A percentile compares a stretch with the other conserved stretches of the same genome.
Conservation (phyloP, 805 yeast genomes). For the Yarrowia porcina region DNA sequence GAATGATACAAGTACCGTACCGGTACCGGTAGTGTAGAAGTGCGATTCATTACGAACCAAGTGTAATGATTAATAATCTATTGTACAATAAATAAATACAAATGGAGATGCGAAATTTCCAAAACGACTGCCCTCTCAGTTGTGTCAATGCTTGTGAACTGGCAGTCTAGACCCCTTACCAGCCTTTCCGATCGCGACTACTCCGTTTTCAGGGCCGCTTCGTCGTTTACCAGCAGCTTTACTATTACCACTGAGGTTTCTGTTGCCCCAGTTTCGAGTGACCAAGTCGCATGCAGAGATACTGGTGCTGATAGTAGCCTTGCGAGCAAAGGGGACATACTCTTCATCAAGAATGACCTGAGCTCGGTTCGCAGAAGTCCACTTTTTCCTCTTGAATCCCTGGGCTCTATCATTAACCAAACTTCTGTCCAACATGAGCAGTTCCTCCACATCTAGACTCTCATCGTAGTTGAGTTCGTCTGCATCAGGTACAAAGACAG, state of each 20-base stretch:
- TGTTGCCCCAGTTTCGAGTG: slow-evolving; percentile 22
- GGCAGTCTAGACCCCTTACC: slow-evolving; percentile 6
- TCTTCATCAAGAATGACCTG: slow-evolving; percentile 7
- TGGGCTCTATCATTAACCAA: not conserved
- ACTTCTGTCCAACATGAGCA: slow-evolving; percentile 19
- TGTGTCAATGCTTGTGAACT: not conserved
- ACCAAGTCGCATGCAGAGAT: not conserved
- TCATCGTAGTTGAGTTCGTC: slow-evolving; percentile 23
- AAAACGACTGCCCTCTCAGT: not conserved
- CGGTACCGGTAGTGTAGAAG: too few species aligned
- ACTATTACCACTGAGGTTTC: slow-evolving; percentile 11
- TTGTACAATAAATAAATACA: slow-evolving; percentile 19
- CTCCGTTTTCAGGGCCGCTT: slow-evolving; percentile 4
- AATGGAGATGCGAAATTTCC: not conserved
- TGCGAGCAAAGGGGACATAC: not conserved
- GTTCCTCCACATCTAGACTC: slow-evolving; percentile 8
- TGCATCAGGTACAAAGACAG: slow-evolving; percentile 10
- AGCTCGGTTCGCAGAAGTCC: not conserved
- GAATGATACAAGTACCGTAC: too few species aligned
- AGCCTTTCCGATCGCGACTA: not conserved
- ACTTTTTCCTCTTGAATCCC: not conserved
- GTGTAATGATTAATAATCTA: too few species aligned
- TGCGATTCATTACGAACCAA: too few species aligned
- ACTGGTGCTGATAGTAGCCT: not conserved
- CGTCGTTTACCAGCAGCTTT: slow-evolving; percentile 1